Percentiles rank a stretch among this genome's conserved stretches.
These are phyloP conservation scores for Lichtheimia ornata DNA, from an alignment of 371 early-diverging fungal species.

Conservation along the genomic window DNA sequence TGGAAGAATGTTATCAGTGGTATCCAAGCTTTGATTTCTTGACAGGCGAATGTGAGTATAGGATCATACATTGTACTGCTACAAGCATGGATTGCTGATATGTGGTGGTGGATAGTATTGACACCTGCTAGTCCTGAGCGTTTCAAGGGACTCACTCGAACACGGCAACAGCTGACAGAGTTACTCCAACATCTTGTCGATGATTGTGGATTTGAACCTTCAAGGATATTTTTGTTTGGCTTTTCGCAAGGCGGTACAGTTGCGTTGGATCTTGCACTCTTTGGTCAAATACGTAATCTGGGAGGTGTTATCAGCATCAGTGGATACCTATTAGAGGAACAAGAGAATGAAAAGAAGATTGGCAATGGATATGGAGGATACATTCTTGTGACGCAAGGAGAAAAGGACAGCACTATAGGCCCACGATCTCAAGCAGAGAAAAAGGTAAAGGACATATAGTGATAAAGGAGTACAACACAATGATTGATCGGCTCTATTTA, in stretches of 20 bases:
- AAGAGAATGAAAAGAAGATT: constrained; percentile 22
- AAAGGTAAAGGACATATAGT: constrained; percentile 25
- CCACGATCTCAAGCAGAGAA: constrained; percentile 41
- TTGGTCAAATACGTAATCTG: constrained; percentile 44
- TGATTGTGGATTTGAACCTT: constrained; percentile 44
- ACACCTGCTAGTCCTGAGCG: constrained; percentile 48
- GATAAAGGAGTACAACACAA: not conserved
- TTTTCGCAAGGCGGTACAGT: constrained; percentile 76
- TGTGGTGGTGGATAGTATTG: constrained; percentile 33
- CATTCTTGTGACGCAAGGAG: constrained; percentile 57
- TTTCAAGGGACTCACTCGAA: constrained; percentile 39
- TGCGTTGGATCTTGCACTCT: constrained; percentile 63
- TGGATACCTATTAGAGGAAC: constrained; percentile 59
- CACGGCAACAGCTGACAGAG: constrained; percentile 34
- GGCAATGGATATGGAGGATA: constrained; percentile 42
- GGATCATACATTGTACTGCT: not conserved
- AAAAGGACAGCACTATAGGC: constrained; percentile 47
- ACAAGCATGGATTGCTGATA: not conserved
- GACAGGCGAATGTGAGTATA: constrained; percentile 55
- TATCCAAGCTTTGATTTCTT: constrained; percentile 63
- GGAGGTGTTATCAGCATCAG: constrained; percentile 58
- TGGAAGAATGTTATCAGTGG: constrained; percentile 69
- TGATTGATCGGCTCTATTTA: not conserved
- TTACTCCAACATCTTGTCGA: constrained; percentile 44
- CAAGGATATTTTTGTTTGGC: constrained; percentile 66